Conservation (phyloP, 73 alveolate species). For the Halteria grandinella region DNA sequence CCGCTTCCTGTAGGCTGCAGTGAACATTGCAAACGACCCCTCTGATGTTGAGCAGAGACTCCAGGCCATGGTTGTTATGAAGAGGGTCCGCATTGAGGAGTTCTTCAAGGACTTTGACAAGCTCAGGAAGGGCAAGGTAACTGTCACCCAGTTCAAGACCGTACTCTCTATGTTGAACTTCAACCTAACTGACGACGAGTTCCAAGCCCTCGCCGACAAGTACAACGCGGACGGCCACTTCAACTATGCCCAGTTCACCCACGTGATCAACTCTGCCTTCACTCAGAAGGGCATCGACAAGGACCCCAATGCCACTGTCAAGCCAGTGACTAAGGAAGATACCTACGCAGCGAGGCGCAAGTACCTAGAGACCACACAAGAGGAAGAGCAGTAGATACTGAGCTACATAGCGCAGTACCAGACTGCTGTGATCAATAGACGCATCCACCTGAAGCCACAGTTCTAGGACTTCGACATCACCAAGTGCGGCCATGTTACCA, state of each 20-base stretch:
- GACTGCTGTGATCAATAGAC: conserved; percentile 68
- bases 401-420: conserved; percentile 69
- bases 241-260: conserved; percentile 80
- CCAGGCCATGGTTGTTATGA: conserved; percentile 86
- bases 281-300: conserved; percentile 82
- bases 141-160: conserved; percentile 75
- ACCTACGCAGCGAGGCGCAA: conserved; percentile 80
- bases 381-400: conserved; percentile 65
- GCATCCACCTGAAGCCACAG: conserved; percentile 81
- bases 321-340: conserved; percentile 62
- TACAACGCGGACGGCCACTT: conserved; percentile 72
- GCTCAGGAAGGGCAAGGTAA: conserved; percentile 88
- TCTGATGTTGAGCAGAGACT: conserved; percentile 87
- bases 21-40: conserved; percentile 65
- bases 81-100: conserved; percentile 87
- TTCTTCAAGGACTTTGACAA: conserved; percentile 92
- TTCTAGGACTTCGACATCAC: conserved; percentile 92
- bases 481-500: conserved; percentile 82
- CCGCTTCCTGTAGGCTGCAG: conserved; percentile 52
- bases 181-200: conserved; percentile 83
- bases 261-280: conserved; percentile 80
- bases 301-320: conserved; percentile 75
- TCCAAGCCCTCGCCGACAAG: conserved; percentile 70
- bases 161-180: conserved; percentile 83
- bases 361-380: conserved; percentile 71